A percentile compares a stretch with the other conserved stretches of the same genome.
These are phyloP conservation scores for Leccinum aurantiacum DNA, from an alignment of 768 basidiomycete species.

Conservation along the genomic window DNA sequence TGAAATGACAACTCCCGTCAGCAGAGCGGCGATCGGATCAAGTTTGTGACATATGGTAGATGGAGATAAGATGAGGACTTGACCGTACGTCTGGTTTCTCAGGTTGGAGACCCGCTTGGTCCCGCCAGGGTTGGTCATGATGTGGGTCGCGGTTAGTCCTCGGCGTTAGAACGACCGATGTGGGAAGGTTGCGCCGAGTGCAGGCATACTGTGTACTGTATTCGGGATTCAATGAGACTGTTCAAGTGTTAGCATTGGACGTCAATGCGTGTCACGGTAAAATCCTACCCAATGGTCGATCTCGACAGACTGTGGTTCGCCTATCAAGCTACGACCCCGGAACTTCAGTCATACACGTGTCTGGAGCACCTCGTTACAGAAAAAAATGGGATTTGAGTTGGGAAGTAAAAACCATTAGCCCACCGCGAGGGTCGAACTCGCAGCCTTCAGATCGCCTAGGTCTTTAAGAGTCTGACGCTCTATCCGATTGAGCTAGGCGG, in stretches of 20 bases:
- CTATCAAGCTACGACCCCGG: neutral
- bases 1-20: neutral
- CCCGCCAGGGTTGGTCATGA: neutral
- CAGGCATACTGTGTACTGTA: neutral
- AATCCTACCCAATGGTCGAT: neutral
- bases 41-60: neutral
- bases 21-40: neutral
- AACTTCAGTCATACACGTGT: neutral
- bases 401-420: constrained; percentile 35
- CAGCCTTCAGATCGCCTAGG: constrained; percentile 55
- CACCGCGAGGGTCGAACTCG: constrained; percentile 66
- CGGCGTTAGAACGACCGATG: neutral
- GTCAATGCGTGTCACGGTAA: neutral
- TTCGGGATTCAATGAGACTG: neutral
- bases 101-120: neutral
- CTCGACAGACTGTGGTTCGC: neutral
- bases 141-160: neutral
- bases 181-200: neutral
- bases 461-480: constrained; percentile 62
- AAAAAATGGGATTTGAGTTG: neutral
- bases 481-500: constrained; percentile 70
- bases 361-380: neutral
- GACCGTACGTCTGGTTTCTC: neutral
- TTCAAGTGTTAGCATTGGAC: neutral
- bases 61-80: neutral